These are phyloP conservation scores for Choanephora cucurbitarum DNA, from an alignment of 371 early-diverging fungal genomes.

Conservation along the genomic window DNA sequence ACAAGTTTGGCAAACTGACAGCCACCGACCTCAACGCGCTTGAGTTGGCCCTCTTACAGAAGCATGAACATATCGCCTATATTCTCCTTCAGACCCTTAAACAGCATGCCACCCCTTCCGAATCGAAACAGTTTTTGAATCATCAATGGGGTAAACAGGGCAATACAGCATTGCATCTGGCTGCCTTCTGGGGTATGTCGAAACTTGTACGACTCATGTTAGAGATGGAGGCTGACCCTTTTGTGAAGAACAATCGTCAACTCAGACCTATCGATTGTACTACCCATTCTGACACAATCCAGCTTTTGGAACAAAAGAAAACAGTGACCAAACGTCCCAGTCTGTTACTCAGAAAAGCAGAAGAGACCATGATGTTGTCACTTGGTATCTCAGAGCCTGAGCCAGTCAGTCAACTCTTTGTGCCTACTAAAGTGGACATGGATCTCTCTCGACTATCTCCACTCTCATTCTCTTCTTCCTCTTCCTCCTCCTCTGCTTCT, in stretches of 20 bases:
- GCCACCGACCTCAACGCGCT: slow-evolving; percentile 30
- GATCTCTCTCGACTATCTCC: slow-evolving; percentile 8
- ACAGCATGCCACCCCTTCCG: slow-evolving; percentile 18
- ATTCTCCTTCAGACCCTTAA: slow-evolving; percentile 15
- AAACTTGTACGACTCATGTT: slow-evolving; percentile 44
- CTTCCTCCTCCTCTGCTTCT: slow-evolving; percentile 22
- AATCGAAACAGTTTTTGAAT: slow-evolving; percentile 29
- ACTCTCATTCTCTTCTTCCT: slow-evolving; percentile 31
- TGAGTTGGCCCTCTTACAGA: slow-evolving; percentile 23
- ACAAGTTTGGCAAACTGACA: slow-evolving; percentile 26
- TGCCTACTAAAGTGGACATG: slow-evolving; percentile 8
- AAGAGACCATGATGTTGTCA: slow-evolving; percentile 1
- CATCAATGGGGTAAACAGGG: slow-evolving; percentile 37
- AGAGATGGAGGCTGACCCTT: slow-evolving; percentile 39
- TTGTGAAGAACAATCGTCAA: slow-evolving; percentile 29
- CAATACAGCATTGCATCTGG: slow-evolving; percentile 41
- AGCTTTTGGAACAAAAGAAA: slow-evolving; percentile 14
- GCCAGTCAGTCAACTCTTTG: slow-evolving; percentile 1
- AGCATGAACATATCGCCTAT: slow-evolving; percentile 24
- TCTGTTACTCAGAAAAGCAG: slow-evolving; percentile 15
- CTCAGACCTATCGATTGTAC: slow-evolving; percentile 41
- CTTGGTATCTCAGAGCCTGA: slow-evolving; percentile 1
- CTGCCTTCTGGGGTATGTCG: slow-evolving; percentile 43
- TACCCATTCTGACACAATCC: slow-evolving; percentile 23
- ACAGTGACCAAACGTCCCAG: slow-evolving; percentile 2